phyloP scores from a whole-genome alignment of 768 basidiomycete species.

The Boletus rex-veris region DNA sequence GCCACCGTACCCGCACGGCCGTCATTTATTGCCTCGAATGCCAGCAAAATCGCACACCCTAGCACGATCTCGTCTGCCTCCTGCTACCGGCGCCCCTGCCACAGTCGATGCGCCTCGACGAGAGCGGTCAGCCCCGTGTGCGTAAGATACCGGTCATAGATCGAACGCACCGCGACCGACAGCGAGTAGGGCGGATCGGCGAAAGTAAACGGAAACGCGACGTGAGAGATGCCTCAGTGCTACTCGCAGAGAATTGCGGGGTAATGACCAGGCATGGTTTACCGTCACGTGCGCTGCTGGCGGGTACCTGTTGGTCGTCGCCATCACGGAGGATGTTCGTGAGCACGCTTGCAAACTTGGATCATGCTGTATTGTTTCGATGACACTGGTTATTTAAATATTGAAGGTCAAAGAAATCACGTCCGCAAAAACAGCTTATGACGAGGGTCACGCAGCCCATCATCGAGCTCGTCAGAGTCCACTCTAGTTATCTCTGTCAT shows the following conservation, averaged over 20 bases:
- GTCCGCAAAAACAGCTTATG: too few relatives aligned
- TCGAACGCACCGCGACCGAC: constrained; percentile 61
- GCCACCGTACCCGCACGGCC: background rate
- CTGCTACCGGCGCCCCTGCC: constrained; percentile 83
- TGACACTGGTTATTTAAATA: too few relatives aligned
- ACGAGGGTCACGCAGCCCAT: too few relatives aligned
- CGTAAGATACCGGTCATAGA: constrained; percentile 85
- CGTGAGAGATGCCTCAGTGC: constrained; percentile 84
- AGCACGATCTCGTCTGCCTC: constrained; percentile 86
- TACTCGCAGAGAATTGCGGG: constrained; percentile 40
- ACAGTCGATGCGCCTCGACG: constrained; percentile 44
- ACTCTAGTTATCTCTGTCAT: too few relatives aligned
- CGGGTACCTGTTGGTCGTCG: background rate
- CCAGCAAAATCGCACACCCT: constrained; percentile 40
- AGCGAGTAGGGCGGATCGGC: constrained; percentile 46
- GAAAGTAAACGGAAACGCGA: constrained; percentile 47
- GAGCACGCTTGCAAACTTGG: too few relatives aligned
- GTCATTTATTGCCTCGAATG: constrained; percentile 44
- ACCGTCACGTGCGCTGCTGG: too few relatives aligned
- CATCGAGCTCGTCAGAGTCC: too few relatives aligned
- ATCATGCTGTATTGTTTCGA: too few relatives aligned
- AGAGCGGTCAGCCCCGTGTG: constrained; percentile 57
- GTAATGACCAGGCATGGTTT: too few relatives aligned
- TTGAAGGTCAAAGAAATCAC: too few relatives aligned
- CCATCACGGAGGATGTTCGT: constrained; percentile 7